Percentiles rank a stretch among this genome's conserved stretches.
Evolutionary conservation across 192 early-diverging fungal species (phyloP).

Genomic region (Coemansia sp.): DNA sequence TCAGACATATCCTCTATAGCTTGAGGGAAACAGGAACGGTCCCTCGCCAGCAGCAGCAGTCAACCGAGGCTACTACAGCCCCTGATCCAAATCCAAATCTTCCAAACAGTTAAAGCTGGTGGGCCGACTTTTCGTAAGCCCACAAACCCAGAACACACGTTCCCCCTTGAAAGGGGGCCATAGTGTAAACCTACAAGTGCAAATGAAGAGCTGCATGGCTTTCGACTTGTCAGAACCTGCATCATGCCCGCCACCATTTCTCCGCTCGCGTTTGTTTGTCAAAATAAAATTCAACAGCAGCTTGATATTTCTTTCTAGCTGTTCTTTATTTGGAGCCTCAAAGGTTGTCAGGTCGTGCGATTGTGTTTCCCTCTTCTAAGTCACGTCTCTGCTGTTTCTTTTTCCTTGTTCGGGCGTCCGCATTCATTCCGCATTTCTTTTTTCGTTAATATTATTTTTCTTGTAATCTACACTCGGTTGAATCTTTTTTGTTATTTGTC

Average conservation of each 20-base stretch:
- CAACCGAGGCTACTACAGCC: too few relatives aligned
- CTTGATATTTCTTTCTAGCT: not conserved
- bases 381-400: conserved; percentile 5
- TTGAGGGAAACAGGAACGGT: too few relatives aligned
- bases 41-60: too few relatives aligned
- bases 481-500: not conserved
- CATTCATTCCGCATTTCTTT: conserved; percentile 12
- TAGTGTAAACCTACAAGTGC: too few relatives aligned
- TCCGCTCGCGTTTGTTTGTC: not conserved
- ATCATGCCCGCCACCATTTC: not conserved
- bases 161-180: too few relatives aligned
- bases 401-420: not conserved
- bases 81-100: too few relatives aligned
- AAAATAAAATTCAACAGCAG: not conserved
- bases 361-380: conserved; percentile 2
- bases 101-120: too few relatives aligned
- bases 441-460: conserved; percentile 12
- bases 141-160: too few relatives aligned
- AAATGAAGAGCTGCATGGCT: not conserved
- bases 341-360: not conserved
- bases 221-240: conserved; percentile 1
- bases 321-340: not conserved
- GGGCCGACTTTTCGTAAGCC: too few relatives aligned
- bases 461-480: not conserved
- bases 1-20: too few relatives aligned